Evolutionary conservation across 345 rosid genomes (phyloP).

Genomic region (Luvunga scandens): DNA sequence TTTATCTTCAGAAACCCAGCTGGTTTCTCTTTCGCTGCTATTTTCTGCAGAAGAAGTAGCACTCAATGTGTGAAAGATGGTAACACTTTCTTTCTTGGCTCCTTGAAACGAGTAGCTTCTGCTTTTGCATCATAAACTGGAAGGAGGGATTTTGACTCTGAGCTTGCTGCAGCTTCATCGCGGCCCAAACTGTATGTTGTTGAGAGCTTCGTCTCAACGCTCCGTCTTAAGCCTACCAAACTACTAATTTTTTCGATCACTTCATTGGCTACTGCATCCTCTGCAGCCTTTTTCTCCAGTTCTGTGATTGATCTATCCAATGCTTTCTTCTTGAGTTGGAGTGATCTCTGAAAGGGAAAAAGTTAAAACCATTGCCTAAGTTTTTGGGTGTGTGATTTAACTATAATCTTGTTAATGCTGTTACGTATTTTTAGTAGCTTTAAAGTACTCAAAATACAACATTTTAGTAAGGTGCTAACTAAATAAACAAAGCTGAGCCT

Average conservation of each 20-base stretch:
- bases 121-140: slow-evolving; percentile 46
- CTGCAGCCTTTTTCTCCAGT: slow-evolving; percentile 47
- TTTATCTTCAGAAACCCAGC: slow-evolving; percentile 23
- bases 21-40: slow-evolving; percentile 11
- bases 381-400: background rate
- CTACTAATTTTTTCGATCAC: slow-evolving; percentile 39
- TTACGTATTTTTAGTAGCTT: background rate
- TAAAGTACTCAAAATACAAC: background rate
- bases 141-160: slow-evolving; percentile 37
- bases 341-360: slow-evolving; percentile 47
- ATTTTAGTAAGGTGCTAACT: background rate
- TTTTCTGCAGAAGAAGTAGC: slow-evolving; percentile 48
- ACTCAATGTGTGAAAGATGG: slow-evolving; percentile 40
- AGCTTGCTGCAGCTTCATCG: slow-evolving; percentile 32
- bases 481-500: background rate
- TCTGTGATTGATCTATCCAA: slow-evolving; percentile 51
- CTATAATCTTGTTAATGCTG: background rate
- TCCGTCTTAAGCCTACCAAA: slow-evolving; percentile 50
- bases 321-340: slow-evolving; percentile 67
- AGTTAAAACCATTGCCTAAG: background rate
- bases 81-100: slow-evolving; percentile 40
- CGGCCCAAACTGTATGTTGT: slow-evolving; percentile 81
- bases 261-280: slow-evolving; percentile 40
- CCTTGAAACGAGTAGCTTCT: slow-evolving; percentile 53
- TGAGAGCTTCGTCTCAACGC: slow-evolving; percentile 62